Evolutionary conservation across 2,329 filamentous ascomycete genomes (phyloP), one percentile per base, ranked within the genome.

Genomic region (Colletotrichum shisoi): DNA sequence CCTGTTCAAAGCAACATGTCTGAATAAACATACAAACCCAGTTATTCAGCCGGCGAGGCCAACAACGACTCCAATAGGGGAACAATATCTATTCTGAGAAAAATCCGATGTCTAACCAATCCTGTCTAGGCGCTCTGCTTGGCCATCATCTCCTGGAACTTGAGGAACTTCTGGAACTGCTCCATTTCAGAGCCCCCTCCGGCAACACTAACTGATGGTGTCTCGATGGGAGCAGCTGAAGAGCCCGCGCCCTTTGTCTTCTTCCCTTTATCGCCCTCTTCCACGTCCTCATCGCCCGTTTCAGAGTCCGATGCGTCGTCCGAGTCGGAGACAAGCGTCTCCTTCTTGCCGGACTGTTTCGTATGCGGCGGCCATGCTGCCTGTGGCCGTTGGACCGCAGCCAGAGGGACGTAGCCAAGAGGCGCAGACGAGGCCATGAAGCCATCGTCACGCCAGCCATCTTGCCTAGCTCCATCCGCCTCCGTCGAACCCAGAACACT

Each of bases 141-240:
- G 4, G 53, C 19, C 39, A 57, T 57, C 53, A 57, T 57, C 4
- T 45, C 9, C 13, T 45, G 39, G n/a, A 57, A 45, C 17, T 45
- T 34, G 39, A 57, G 39, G 13, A 57, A 57, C 17, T 21, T 13
- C 19, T 57, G 53, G 24, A 24, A 57, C 39, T 57, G 53, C 21
- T 44, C 39, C 53, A 45, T 21, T 21, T 57, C 39, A 31, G 19
- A 13, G 17, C 39, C 6, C 7, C 1, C 24, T 27, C 24, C 53
- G 13, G 17, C 17, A 44, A 17, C 13, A 13, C 21, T 11, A 0
- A 27, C 0, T 5, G 53, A 19, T 21, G 24, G 15, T 9, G 37
- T 1, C 6, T n/a, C 53, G 8, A 45, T 17, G 15, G 39, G 3
- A 13, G 15, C 11, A 24, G 53, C 15, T 15, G 11, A 9, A 1